Base-by-base conservation (phyloP, 371 early-diverging fungal species). In the Cokeromyces recurvatus region DNA sequence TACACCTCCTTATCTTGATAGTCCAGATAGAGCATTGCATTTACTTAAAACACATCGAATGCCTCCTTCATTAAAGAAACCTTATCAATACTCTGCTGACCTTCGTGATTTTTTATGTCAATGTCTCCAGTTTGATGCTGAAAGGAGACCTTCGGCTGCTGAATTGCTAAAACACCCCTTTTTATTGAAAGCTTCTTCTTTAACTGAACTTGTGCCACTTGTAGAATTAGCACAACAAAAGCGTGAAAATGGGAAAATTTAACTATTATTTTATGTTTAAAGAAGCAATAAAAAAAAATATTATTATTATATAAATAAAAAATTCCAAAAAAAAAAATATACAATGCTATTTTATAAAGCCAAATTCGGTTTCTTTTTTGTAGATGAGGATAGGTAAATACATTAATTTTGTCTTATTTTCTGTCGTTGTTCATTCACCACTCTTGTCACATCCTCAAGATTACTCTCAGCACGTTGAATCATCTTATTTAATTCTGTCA, bases 1-100 rank as follows among this genome's bases (percentile, higher is more conserved):
- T 41, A 92, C 89, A 64, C 95, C 95, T 15, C 98, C 98, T 38
- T 94, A 95, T 66, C 66, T 94, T 45, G 89, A 92, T 46, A 89
- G 91, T 62, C 89, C 91, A 48, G 86, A 90, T 25, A 73, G 91
- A 42, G 89, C 89, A 58, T 92, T 58, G 27, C 52, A 35, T 21
- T 22, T 52, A 27, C 37, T 57, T 1, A 47, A 39, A 25, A 43
- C 52, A 16, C 27, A 94, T 9, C 37, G 27, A 8, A 42, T 91
- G 41, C 44, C 92, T 0, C 95, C 97, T 2, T 80, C 83, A 8
- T 67, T 96, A 27, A 87, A 90, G 62, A 57, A 81, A 49, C 94
- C 97, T 16, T 89, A 89, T 39, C 66, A 73, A 29, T 57, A 92
- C 43, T 85, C 85, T 43, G 48, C 62, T 4, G 75, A 76, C 23